Percentiles rank a stretch among this genome's conserved stretches.
Conservation (phyloP, 2,329 filamentous ascomycete genomes). For the Fusarium acutatum region DNA sequence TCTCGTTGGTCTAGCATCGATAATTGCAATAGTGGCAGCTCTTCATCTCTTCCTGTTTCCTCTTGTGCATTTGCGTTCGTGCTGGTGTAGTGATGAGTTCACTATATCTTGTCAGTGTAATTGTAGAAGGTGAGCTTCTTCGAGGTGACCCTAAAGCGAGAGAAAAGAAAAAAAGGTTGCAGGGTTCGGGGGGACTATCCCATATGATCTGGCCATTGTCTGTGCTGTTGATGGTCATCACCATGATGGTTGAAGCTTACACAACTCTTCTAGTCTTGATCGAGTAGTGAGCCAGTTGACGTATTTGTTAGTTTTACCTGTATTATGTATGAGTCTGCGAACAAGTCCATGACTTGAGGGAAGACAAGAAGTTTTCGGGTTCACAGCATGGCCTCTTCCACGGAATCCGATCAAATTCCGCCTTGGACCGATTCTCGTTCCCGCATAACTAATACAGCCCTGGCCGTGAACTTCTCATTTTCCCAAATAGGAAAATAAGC, state of each 20-base stretch:
- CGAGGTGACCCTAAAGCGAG: no score
- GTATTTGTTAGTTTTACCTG: background rate
- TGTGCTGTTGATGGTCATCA: background rate
- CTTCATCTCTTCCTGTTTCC: background rate
- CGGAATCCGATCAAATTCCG: background rate
- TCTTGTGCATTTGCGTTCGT: background rate
- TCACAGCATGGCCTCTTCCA: background rate
- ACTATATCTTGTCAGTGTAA: no score
- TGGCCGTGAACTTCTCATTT: background rate
- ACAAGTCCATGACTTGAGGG: background rate
- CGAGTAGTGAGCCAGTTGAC: background rate
- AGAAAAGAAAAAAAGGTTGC: accelerated
- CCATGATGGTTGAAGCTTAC: no score
- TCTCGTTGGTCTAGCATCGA: background rate
- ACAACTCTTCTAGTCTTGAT: background rate
- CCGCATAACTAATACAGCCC: background rate
- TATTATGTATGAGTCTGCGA: background rate
- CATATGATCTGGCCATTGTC: background rate
- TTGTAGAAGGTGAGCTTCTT: background rate
- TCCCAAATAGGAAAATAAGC: constrained; percentile 5
- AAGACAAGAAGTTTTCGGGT: background rate
- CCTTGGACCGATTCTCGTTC: background rate
- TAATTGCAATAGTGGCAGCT: no score
- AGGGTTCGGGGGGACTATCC: no score
- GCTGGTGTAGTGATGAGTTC: background rate